Conservation (phyloP, 345 rosid genomes). For the Eucalyptus marginata region DNA sequence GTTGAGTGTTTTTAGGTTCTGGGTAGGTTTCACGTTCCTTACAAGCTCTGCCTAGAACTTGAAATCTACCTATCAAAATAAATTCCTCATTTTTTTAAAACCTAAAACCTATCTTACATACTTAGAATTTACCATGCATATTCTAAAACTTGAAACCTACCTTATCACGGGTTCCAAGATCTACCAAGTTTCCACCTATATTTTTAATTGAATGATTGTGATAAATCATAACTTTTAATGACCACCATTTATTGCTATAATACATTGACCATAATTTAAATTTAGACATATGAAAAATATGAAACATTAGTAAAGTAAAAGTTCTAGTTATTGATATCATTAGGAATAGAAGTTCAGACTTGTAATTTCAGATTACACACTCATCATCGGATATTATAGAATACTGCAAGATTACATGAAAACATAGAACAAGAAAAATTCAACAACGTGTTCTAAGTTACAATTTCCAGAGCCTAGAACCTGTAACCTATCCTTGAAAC, state of each 20-base stretch:
- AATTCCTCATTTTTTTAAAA: too few relatives aligned
- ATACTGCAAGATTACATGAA: accelerated
- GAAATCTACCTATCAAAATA: accelerated
- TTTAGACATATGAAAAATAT: accelerated
- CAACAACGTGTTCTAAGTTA: not conserved
- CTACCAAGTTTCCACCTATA: accelerated
- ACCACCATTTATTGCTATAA: accelerated
- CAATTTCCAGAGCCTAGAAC: accelerated
- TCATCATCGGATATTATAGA: accelerated
- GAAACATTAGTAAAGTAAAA: not conserved
- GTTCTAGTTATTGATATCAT: accelerated
- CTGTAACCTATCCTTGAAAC: accelerated
- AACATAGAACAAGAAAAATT: too few relatives aligned
- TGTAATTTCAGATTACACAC: accelerated
- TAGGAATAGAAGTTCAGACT: accelerated
- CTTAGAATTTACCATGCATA: accelerated
- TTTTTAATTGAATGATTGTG: too few relatives aligned
- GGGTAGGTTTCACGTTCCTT: accelerated
- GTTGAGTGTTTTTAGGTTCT: accelerated
- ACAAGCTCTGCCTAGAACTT: accelerated
- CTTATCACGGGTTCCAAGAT: too few relatives aligned
- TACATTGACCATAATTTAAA: too few relatives aligned
- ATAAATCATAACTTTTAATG: accelerated
- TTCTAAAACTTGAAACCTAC: accelerated
- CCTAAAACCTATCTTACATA: too few relatives aligned